These are phyloP conservation scores for Dalbergia cultrata DNA, from an alignment of 306 rosid genomes.

Conservation along the genomic window DNA sequence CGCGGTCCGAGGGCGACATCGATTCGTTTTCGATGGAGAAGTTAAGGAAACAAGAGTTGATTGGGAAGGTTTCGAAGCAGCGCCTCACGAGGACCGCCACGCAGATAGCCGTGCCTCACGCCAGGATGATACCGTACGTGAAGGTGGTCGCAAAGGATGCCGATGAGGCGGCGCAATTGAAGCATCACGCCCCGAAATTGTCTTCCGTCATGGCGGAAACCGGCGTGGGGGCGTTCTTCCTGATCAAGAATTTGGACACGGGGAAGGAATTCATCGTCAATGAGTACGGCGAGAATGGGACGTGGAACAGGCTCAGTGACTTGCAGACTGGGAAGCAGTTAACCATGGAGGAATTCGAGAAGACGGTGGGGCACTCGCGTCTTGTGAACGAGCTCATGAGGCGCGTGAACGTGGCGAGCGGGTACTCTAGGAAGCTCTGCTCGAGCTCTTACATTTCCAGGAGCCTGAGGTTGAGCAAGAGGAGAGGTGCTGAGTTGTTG, in stretches of 20 bases:
- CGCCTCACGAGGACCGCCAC: slow-evolving; percentile 64
- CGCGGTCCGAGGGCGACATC: slow-evolving; percentile 73
- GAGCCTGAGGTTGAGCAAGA: slow-evolving; percentile 78
- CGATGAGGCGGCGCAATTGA: neutral
- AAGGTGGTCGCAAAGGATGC: slow-evolving; percentile 32
- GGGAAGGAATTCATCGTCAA: slow-evolving; percentile 84
- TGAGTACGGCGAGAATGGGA: slow-evolving; percentile 64
- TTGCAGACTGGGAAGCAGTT: slow-evolving; percentile 76
- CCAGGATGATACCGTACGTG: neutral
- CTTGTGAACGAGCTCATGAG: slow-evolving; percentile 79
- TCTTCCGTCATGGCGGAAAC: slow-evolving; percentile 39
- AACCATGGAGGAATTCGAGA: slow-evolving; percentile 79
- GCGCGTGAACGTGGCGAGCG: slow-evolving; percentile 45
- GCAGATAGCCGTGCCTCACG: slow-evolving; percentile 1
- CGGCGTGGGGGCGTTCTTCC: slow-evolving; percentile 54
- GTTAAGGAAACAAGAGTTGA: slow-evolving; percentile 50
- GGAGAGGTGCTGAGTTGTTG: slow-evolving; percentile 63
- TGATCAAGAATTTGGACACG: slow-evolving; percentile 73
- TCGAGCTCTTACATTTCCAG: slow-evolving; percentile 57
- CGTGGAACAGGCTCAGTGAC: slow-evolving; percentile 74
- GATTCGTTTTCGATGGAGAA: slow-evolving; percentile 50
- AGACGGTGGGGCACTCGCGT: slow-evolving; percentile 65
- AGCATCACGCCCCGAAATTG: neutral
- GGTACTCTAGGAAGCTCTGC: slow-evolving; percentile 44
- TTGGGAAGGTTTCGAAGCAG: slow-evolving; percentile 63